A percentile compares a stretch with the other conserved stretches of the same genome.
These are phyloP conservation scores for Sporormia fimetaria DNA, from an alignment of 495 filamentous ascomycete genomes.

Conservation along the genomic window DNA sequence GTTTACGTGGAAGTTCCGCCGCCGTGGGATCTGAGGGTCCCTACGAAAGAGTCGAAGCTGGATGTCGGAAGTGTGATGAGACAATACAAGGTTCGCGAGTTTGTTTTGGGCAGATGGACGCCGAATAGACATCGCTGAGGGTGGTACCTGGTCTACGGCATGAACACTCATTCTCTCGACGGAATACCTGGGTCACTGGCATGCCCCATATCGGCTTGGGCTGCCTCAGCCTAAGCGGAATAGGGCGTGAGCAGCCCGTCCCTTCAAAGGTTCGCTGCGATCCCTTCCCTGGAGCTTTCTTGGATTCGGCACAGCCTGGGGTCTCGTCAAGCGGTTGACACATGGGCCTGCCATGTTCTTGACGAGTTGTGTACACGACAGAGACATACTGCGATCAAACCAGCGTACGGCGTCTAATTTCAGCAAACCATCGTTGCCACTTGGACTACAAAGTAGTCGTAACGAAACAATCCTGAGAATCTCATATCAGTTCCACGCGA, in stretches of 20 bases:
- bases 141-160: background rate
- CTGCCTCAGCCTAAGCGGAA: too few species aligned
- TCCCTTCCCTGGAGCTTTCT: background rate
- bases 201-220: too few species aligned
- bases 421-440: too few species aligned
- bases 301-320: background rate
- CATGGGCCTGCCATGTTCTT: too few species aligned
- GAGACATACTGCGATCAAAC: too few species aligned
- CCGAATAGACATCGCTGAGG: conserved; percentile 61
- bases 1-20: conserved; percentile 86
- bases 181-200: background rate
- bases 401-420: too few species aligned
- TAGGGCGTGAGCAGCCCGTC: background rate
- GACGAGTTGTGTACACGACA: too few species aligned
- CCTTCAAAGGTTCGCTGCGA: background rate
- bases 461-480: too few species aligned
- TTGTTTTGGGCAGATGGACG: conserved; percentile 70
- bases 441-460: too few species aligned
- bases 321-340: too few species aligned
- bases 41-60: conserved; percentile 26
- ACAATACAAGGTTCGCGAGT: conserved; percentile 69
- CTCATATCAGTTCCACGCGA: too few species aligned
- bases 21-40: conserved; percentile 38
- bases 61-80: conserved; percentile 53
- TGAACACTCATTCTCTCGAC: background rate